A percentile compares a stretch with the other conserved stretches of the same genome.
These are phyloP conservation scores for Chalaropsis ovoidea DNA, from an alignment of 2,329 filamentous ascomycete genomes.

Conservation along the genomic window DNA sequence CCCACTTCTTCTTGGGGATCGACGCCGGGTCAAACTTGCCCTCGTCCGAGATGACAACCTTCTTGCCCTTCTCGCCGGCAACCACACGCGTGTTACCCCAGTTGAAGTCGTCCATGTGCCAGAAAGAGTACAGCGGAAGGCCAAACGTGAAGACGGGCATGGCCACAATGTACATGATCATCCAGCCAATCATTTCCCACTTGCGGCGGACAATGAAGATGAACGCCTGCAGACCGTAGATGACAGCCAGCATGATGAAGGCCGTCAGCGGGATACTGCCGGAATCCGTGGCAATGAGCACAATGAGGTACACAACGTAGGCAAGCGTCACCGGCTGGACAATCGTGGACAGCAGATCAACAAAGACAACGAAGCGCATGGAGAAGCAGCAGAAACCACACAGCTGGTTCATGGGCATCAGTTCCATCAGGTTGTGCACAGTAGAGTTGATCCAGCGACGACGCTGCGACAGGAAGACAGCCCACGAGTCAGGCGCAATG, in stretches of 20 bases:
- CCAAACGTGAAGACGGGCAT: constrained; percentile 86
- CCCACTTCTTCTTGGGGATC: constrained; percentile 97
- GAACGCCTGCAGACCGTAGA: constrained; percentile 92
- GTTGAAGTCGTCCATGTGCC: constrained; percentile 99
- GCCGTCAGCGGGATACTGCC: constrained; percentile 68
- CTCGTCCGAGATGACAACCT: constrained; percentile 89
- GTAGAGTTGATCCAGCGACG: constrained; percentile 99
- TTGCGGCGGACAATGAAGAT: constrained; percentile 95
- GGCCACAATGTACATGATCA: constrained; percentile 87
- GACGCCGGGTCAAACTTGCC: constrained; percentile 90
- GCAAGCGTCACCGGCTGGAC: constrained; percentile 84
- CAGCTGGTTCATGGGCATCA: constrained; percentile 84
- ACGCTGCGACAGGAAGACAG: constrained; percentile 92
- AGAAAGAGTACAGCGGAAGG: constrained; percentile 89
- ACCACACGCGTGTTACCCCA: constrained; percentile 99
- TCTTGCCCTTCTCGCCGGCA: constrained; percentile 83
- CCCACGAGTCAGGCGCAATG: constrained; percentile 88
- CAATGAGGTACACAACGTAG: constrained; percentile 84
- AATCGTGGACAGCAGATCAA: constrained; percentile 84
- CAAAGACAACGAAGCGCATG: constrained; percentile 95
- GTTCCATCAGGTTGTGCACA: constrained; percentile 91
- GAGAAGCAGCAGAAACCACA: constrained; percentile 99
- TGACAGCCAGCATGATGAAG: constrained; percentile 84
- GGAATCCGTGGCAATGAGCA: constrained; percentile 53
- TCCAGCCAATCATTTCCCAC: constrained; percentile 99